Base-by-base conservation (phyloP, 202 grass and related monocot species). In the Saccharum hybrid region DNA sequence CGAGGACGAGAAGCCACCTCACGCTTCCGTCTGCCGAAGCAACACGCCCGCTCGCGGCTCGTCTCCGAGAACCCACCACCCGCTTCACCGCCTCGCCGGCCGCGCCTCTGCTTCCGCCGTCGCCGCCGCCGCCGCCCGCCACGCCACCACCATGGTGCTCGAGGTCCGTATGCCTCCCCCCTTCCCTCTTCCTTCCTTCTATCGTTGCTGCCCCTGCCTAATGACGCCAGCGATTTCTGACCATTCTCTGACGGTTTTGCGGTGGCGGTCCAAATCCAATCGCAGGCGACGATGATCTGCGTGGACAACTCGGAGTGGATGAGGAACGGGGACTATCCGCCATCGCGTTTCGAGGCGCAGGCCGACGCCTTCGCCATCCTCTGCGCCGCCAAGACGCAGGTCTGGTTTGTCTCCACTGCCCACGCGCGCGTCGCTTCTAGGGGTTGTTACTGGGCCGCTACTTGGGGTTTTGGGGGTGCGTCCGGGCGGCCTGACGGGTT, bases 301-400 rank as follows among this genome's bases (percentile, higher is more conserved):
- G 45, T 90, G 8, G 89, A 94, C 72, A 91, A 91, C 66, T 94
- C 92, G 6, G 81, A 94, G 81, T 91, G 92, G 92, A 87, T 87
- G 89, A 77, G 92, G n/a, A 94, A 94, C 39, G 81, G 81, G 63
- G 92, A 94, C 73, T 89, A 89, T 37, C 2, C 26, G 7, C 86
- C 86, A 7, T 82, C 73, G 16, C 63, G 89, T n/a, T 76, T 89
- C 62, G 64, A 74, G 52, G 89, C 81, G 68, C 89, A 94, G 56
- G 21, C 71, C 33, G 54, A 89, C 8, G 86, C 88, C 62, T 18
- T 89, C 56, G 78, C 82, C 72, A 63, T 89, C 39, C 56, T 94
- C 10, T 86, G 76, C 64, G 83, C 61, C 10, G 72, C 75, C 10
- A 94, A 89, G 83, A 76, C 68, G 19, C 67, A 88, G 92, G 88